Evolutionary conservation across 352 stramenopile genomes (phyloP).

Genomic region (Pythium aphanidermatum): DNA sequence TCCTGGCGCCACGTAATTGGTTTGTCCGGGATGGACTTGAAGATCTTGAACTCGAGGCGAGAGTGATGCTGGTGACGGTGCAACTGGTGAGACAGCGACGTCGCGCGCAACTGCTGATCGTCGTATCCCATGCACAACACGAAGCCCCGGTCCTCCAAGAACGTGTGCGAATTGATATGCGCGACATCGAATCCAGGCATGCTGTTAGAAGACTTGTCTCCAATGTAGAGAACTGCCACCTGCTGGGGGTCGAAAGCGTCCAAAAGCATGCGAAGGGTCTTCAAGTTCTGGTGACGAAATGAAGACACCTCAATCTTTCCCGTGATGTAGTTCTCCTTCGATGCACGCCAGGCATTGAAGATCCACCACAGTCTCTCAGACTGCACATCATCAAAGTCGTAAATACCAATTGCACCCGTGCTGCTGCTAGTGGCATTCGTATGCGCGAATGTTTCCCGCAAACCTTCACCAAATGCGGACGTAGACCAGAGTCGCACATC

Average conservation of each 20-base stretch:
- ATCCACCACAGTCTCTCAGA: conserved; percentile 80
- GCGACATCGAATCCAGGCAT: conserved; percentile 77
- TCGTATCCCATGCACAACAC: conserved; percentile 69
- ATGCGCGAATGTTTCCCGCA: conserved; percentile 9
- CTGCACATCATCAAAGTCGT: conserved; percentile 79
- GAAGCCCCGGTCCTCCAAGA: conserved; percentile 60
- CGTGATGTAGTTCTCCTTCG: conserved; percentile 60
- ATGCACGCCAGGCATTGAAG: conserved; percentile 64
- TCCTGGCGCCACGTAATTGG: conserved; percentile 54
- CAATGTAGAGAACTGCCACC: conserved; percentile 63
- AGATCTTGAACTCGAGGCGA: conserved; percentile 27
- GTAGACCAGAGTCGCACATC: conserved; percentile 41
- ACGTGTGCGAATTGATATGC: conserved; percentile 65
- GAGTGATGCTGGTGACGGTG: conserved; percentile 8
- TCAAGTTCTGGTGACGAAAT: conserved; percentile 64
- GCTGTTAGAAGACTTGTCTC: conserved; percentile 22
- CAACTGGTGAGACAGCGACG: background rate
- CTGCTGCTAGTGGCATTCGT: conserved; percentile 24
- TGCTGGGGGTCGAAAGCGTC: conserved; percentile 78
- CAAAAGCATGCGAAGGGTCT: conserved; percentile 56
- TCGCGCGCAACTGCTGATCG: conserved; percentile 5
- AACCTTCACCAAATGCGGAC: conserved; percentile 2
- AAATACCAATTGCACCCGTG: conserved; percentile 52
- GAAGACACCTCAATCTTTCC: conserved; percentile 64
- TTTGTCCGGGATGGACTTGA: conserved; percentile 58